phyloP scores from a whole-genome alignment of 768 basidiomycete species.

The Rhodotorula kratochvilovae region DNA sequence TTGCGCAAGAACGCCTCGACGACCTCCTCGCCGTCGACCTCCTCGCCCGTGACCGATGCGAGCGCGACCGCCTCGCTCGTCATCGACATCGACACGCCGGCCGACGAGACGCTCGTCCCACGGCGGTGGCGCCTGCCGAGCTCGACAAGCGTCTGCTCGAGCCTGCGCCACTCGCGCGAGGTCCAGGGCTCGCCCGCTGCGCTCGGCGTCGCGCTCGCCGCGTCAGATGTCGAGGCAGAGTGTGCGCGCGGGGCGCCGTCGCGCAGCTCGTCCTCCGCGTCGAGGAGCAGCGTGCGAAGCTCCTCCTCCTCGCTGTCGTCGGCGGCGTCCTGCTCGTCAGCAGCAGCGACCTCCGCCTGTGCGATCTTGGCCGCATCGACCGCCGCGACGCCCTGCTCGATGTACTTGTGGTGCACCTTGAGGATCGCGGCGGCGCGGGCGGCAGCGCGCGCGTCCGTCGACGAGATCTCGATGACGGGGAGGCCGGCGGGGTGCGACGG shows the following conservation, averaged over 20 bases:
- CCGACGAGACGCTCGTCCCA: neutral
- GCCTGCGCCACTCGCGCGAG: slow-evolving; percentile 71
- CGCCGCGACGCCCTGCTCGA: slow-evolving; percentile 57
- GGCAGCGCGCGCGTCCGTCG: slow-evolving; percentile 76
- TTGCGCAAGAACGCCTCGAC: slow-evolving; percentile 56
- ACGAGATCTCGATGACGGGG: slow-evolving; percentile 74
- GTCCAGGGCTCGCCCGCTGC: slow-evolving; percentile 53
- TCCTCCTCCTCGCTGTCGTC: slow-evolving; percentile 28
- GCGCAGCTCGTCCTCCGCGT: slow-evolving; percentile 35
- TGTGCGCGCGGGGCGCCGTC: neutral
- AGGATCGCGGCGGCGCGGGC: slow-evolving; percentile 90
- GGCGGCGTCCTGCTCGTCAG: slow-evolving; percentile 13
- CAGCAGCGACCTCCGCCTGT: slow-evolving; percentile 47
- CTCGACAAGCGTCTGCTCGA: slow-evolving; percentile 74
- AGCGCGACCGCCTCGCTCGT: slow-evolving; percentile 30
- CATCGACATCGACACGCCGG: too few species aligned
- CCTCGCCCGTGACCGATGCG: slow-evolving; percentile 44
- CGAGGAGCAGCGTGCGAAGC: slow-evolving; percentile 24
- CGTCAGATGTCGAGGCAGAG: neutral
- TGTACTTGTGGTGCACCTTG: slow-evolving; percentile 85
- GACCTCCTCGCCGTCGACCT: slow-evolving; percentile 51
- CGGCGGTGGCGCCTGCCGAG: slow-evolving; percentile 46
- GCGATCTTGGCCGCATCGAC: slow-evolving; percentile 44
- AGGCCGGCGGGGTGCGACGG: slow-evolving; percentile 44
- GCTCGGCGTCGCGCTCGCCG: neutral